Evolutionary conservation across 2,329 filamentous ascomycete genomes (phyloP).

Genomic region (Exophiala bonariae): DNA sequence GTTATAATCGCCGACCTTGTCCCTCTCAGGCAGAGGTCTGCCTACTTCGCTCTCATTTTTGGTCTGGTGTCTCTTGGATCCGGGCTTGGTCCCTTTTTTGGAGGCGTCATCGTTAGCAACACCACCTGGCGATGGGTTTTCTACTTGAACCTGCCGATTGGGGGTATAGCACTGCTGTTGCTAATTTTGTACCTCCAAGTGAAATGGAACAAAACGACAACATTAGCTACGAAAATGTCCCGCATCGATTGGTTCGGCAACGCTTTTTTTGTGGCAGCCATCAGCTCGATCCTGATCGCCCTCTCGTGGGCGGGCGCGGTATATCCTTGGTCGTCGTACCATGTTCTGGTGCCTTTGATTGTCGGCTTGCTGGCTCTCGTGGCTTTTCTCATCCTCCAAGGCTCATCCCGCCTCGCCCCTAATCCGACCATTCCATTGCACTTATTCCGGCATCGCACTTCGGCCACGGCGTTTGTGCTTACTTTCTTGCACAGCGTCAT

Average conservation of each 20-base stretch:
- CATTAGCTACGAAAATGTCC: constrained; percentile 31
- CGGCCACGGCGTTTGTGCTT: too few species aligned
- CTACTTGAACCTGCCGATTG: constrained; percentile 43
- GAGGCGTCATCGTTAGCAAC: constrained; percentile 40
- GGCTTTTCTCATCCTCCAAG: too few species aligned
- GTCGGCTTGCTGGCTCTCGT: constrained; percentile 35
- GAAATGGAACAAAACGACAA: constrained; percentile 17
- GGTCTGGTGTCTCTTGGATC: constrained; percentile 33
- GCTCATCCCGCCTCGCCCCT: too few species aligned
- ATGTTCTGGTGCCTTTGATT: constrained; percentile 40
- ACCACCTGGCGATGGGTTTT: constrained; percentile 35
- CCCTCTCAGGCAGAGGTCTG: constrained; percentile 32
- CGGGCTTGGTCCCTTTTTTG: constrained; percentile 35
- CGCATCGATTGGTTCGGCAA: constrained; percentile 45
- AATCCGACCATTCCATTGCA: too few species aligned
- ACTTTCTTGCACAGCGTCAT: too few species aligned
- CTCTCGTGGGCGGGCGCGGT: constrained; percentile 44
- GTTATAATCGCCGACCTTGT: constrained; percentile 44
- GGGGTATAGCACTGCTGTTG: constrained; percentile 23
- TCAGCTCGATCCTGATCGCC: constrained; percentile 41
- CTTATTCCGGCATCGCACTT: too few species aligned
- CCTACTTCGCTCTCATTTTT: constrained; percentile 33
- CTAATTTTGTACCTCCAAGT: constrained; percentile 36
- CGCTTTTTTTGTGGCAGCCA: constrained; percentile 38
- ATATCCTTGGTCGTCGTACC: constrained; percentile 40